phyloP scores from a whole-genome alignment of 108 stramenopile species.

The Cyclostephanos tholiformis region DNA sequence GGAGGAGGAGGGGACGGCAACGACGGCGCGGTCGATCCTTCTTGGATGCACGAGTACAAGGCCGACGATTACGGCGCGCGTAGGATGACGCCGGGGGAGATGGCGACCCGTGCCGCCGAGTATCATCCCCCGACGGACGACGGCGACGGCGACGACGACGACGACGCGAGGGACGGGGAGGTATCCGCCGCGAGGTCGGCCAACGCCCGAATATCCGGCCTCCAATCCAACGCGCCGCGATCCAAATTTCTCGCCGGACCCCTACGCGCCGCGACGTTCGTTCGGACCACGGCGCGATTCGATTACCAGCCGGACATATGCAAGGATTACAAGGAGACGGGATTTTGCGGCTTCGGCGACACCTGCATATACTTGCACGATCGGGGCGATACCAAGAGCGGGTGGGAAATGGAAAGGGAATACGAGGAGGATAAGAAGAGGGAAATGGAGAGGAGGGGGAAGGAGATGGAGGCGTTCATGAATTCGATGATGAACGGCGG shows the following conservation, averaged over 20 bases:
- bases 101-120: slow-evolving; percentile 62
- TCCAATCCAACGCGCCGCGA: slow-evolving; percentile 29
- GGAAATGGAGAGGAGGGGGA: slow-evolving; percentile 61
- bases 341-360: slow-evolving; percentile 99
- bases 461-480: slow-evolving; percentile 74
- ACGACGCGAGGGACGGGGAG: background rate
- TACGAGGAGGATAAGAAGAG: slow-evolving; percentile 90
- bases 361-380: slow-evolving; percentile 98
- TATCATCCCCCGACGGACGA: slow-evolving; percentile 46
- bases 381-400: slow-evolving; percentile 90
- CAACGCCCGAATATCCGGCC: slow-evolving; percentile 14
- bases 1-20: background rate
- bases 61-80: slow-evolving; percentile 27
- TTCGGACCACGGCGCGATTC: slow-evolving; percentile 91
- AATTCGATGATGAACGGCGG: slow-evolving; percentile 48
- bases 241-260: slow-evolving; percentile 88
- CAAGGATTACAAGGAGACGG: slow-evolving; percentile 99
- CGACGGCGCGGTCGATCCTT: too few relatives aligned
- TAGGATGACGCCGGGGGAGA: slow-evolving; percentile 43
- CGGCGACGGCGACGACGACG: too few relatives aligned
- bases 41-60: slow-evolving; percentile 56
- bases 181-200: too few relatives aligned
- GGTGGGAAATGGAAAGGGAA: slow-evolving; percentile 95
- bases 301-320: slow-evolving; percentile 99
- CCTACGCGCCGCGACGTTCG: slow-evolving; percentile 80